phyloP scores from a whole-genome alignment of 257 asterid species.

The Jaltomata sinuosa region DNA sequence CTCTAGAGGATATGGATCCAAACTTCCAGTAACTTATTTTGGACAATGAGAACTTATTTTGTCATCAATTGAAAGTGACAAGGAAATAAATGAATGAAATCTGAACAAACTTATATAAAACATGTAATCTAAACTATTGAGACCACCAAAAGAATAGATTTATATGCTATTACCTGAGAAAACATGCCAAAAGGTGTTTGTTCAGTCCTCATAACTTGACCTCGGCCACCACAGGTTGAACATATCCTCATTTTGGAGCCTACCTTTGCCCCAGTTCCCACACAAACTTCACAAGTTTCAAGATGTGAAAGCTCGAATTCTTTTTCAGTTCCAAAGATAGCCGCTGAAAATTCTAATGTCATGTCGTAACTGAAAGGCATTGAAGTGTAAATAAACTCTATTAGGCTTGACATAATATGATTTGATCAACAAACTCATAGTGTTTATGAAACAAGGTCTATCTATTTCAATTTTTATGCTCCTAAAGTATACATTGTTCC shows the following conservation, averaged over 20 bases:
- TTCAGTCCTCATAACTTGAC: conserved; percentile 98
- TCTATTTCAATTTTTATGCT: background rate
- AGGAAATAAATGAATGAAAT: background rate
- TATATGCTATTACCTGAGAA: conserved; percentile 57
- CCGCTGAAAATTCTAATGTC: conserved; percentile 73
- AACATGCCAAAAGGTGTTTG: conserved; percentile 99
- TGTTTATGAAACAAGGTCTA: background rate
- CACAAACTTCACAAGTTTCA: conserved; percentile 83
- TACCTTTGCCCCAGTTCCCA: conserved; percentile 89
- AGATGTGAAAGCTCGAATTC: conserved; percentile 91
- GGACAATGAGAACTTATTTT: background rate
- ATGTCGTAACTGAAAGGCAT: conserved; percentile 68
- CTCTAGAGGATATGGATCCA: background rate
- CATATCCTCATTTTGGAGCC: conserved; percentile 96
- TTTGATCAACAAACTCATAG: background rate
- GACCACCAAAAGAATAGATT: background rate
- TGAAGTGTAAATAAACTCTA: conserved; percentile 5
- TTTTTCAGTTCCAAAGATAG: conserved; percentile 93
- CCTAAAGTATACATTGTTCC: background rate
- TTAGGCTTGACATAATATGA: background rate
- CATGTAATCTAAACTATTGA: background rate
- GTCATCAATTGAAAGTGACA: background rate
- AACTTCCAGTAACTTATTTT: background rate
- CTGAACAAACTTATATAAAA: background rate
- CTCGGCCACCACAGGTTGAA: conserved; percentile 97